These are phyloP conservation scores for Coemansia biformis DNA, from an alignment of 192 early-diverging fungal genomes.

Conservation along the genomic window DNA sequence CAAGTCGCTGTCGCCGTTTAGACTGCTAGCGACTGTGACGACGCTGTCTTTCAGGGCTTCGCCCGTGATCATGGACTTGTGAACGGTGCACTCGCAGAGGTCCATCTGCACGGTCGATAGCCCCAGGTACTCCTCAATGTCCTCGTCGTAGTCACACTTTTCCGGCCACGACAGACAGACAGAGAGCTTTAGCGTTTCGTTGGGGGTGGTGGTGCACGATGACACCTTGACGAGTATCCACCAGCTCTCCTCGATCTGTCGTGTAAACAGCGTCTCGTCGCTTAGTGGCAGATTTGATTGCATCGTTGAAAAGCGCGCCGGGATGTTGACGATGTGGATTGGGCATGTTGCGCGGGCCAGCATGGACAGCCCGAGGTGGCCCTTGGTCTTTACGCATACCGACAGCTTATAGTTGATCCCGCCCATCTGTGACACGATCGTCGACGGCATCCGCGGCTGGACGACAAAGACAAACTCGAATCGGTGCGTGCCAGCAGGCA, in stretches of 20 bases:
- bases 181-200: conserved; percentile 17
- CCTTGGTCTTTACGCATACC: conserved; percentile 12
- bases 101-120: conserved; percentile 21
- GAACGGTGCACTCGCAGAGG: conserved; percentile 23
- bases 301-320: conserved; percentile 14
- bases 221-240: conserved; percentile 27
- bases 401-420: conserved; percentile 31
- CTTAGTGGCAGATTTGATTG: conserved; percentile 17
- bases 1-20: not conserved
- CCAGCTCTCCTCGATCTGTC: conserved; percentile 31
- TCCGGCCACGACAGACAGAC: conserved; percentile 25
- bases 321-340: conserved; percentile 31
- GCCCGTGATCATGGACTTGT: conserved; percentile 24
- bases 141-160: conserved; percentile 7
- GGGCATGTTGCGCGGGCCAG: conserved; percentile 7
- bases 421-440: conserved; percentile 25
- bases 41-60: conserved; percentile 11
- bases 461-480: conserved; percentile 31
- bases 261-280: conserved; percentile 33
- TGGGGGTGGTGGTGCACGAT: conserved; percentile 20
- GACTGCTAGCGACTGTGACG: conserved; percentile 7
- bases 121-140: conserved; percentile 5
- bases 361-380: not conserved
- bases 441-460: conserved; percentile 33
- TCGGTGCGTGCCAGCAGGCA: conserved; percentile 19